These are phyloP conservation scores for Crepidotus variabilis DNA, from an alignment of 768 basidiomycete species.

Conservation along the genomic window DNA sequence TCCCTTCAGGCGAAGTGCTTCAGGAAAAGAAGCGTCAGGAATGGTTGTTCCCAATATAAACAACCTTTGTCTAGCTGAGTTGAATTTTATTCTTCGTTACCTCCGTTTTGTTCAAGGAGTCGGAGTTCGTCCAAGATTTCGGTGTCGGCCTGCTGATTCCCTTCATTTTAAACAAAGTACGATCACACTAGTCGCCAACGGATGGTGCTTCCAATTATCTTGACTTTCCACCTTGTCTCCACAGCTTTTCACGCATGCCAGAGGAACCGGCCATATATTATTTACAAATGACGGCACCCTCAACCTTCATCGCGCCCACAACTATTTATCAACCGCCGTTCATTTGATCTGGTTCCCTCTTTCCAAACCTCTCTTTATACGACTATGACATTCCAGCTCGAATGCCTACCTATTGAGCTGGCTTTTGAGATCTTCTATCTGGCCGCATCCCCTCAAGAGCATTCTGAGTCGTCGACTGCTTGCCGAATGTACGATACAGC, in stretches of 20 bases:
- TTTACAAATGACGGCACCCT: not conserved
- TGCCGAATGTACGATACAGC: conserved; percentile 22
- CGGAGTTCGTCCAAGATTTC: not conserved
- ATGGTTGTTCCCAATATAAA: not conserved
- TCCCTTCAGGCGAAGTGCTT: not conserved
- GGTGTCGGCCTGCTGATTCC: not conserved
- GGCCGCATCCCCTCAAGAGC: conserved; percentile 23
- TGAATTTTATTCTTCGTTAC: not conserved
- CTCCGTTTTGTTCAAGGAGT: not conserved
- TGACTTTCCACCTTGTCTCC: not conserved
- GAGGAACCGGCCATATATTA: not conserved
- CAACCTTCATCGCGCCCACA: not conserved
- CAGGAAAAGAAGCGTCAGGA: not conserved
- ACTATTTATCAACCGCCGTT: not conserved
- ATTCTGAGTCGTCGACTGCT: conserved; percentile 4
- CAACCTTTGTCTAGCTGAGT: not conserved
- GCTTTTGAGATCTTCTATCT: conserved; percentile 28
- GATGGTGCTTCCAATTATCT: not conserved
- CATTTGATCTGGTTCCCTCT: not conserved
- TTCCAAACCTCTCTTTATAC: not conserved
- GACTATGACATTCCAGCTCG: not conserved
- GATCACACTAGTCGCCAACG: not conserved
- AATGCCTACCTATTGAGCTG: conserved; percentile 30
- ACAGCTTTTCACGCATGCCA: not conserved
- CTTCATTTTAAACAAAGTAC: not conserved